Evolutionary conservation across 192 early-diverging fungal species (phyloP), one percentile per base, ranked within the genome.

Genomic region (Coemansia aciculifera): DNA sequence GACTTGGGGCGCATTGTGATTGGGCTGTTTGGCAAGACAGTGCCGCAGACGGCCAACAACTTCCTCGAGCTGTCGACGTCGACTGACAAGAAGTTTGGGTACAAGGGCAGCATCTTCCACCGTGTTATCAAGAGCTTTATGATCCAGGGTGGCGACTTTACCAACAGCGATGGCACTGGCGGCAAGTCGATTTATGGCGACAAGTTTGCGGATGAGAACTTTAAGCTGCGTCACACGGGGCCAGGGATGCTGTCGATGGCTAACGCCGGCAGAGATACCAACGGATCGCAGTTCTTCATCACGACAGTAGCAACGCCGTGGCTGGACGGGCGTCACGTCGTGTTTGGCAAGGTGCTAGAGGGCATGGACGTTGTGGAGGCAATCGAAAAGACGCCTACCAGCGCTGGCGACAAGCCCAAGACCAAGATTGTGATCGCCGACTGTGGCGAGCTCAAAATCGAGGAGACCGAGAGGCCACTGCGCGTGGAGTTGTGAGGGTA

Each of bases 31-130:
- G 85, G 85, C 46, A 90, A 97, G 67, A 87, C 90, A 37, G 90
- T 91, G 19, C 97, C 97, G 74, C 91, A 89, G 85, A 97, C 95
- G 23, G 91, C 91, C 39, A 92, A 97, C 84, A 99, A 99, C 90
- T 99, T 99, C 85, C 87, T 89, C 39, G 85, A 85, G 42, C 85
- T 93, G 43, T 72, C 76, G 64, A 75, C 85, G 73, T 84, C 76
- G 3, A 86, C 86, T 27, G 70, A 80, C 51, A 71, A 83, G 46
- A 79, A 77, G 17, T 66, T 69, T 46, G 74, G 79, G 21, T 94
- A 88, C 85, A 89, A 87, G 76, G 91, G 88, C 59, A 85, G 85
- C 49, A 83, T 73, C 19, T 98, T 97, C 87, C 96, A 98, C 77
- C 91, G 95, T 46, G 83, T 94, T 8, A 94, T 94, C 72, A 88